Evolutionary conservation across 257 asterid genomes (phyloP), one percentile per base, ranked within the genome.

Genomic region (Nicotiana attenuata): DNA sequence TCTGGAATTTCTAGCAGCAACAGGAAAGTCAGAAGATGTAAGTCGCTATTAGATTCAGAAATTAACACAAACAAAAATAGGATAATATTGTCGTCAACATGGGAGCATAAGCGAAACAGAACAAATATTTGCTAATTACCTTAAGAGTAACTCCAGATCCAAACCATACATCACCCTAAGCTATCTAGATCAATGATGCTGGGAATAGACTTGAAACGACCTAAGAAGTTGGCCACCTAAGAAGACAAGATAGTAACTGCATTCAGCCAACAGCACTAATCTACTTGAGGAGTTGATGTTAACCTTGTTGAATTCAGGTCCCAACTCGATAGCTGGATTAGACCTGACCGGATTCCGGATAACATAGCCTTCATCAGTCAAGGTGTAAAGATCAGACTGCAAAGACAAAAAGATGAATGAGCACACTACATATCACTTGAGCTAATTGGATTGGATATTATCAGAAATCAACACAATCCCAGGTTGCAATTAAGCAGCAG

Each of bases 271-370:
- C 17, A 73, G 24, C 80, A 63, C 45, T 59, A 60, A 57, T 65
- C 24, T 80, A 85, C 28, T 15, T 61, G 31, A 38, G 22, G 60
- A 73, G 78, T 17, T 20, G 65, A 81, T 87, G 41, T 71, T 53
- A 55, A 94, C 99, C 98, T 96, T 96, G 92, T 96, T 96, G 84
- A 94, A 96, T 85, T 94, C 99, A 59, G 98, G 98, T 64, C 99
- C 99, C 91, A 96, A 85, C 57, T 96, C 99, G 82, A 96, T 91
- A 33, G 94, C 63, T 61, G 99, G 99, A 83, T 96, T 96, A 31
- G 91, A 83, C 86, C 99, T 91, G 69, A 92, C 97, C 22, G 91
- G 88, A 84, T 96, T 96, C 77, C 98, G 93, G 80, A 88, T 83
- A 77, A 96, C 97, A 77, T 83, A 92, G 84, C 98, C 98, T 71